A percentile compares a stretch with the other conserved stretches of the same genome.
Conservation (phyloP, 345 rosid genomes). For the Clarkia xantiana region DNA sequence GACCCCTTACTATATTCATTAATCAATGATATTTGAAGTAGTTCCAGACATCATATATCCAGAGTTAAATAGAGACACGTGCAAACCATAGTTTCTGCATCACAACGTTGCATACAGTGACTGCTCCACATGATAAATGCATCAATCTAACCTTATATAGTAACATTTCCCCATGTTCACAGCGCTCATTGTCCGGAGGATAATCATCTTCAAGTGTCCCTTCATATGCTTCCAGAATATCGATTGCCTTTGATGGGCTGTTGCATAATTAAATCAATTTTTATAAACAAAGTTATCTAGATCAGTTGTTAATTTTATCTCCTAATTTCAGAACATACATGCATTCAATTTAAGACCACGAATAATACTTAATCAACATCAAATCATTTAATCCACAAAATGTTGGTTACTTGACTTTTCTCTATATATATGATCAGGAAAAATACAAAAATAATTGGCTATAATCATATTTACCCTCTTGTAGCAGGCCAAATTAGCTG, state of each 20-base stretch:
- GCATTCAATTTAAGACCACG: too few relatives aligned
- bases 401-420: background rate
- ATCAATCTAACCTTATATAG: conserved; percentile 64
- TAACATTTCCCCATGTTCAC: conserved; percentile 98
- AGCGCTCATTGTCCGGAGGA: conserved; percentile 93
- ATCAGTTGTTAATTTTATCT: too few relatives aligned
- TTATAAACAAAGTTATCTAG: too few relatives aligned
- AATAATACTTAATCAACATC: too few relatives aligned
- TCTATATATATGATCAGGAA: too few relatives aligned
- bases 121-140: background rate
- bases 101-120: background rate
- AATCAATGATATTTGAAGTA: too few relatives aligned
- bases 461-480: too few relatives aligned
- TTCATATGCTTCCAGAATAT: conserved; percentile 94
- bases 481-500: too few relatives aligned
- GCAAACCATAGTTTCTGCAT: background rate
- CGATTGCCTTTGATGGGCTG: conserved; percentile 92
- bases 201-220: conserved; percentile 97
- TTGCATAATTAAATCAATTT: conserved; percentile 5
- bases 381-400: background rate
- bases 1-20: too few relatives aligned
- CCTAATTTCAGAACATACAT: too few relatives aligned
- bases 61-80: background rate
- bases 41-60: too few relatives aligned
- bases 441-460: too few relatives aligned